phyloP scores from a whole-genome alignment of 805 yeast species.

The Cyberlindnera petersonii region DNA sequence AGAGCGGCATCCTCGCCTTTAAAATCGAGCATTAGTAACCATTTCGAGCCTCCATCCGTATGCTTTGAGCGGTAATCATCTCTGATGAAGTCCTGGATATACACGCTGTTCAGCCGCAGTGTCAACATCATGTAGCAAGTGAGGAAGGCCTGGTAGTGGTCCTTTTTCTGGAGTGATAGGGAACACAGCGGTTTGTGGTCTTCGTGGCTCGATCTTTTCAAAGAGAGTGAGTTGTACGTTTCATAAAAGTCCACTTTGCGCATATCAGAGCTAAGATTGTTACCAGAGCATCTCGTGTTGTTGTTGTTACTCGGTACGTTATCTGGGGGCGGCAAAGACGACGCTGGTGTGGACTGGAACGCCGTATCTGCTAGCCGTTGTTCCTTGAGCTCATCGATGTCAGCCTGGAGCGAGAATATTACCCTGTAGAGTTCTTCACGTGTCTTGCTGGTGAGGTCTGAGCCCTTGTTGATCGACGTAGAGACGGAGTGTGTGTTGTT shows the following conservation, averaged over 20 bases:
- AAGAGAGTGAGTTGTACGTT: constrained; percentile 13
- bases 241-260: constrained; percentile 16
- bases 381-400: constrained; percentile 1
- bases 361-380: background rate
- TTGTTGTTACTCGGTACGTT: background rate
- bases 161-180: constrained; percentile 16
- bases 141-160: constrained; percentile 21
- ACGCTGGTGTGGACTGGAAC: background rate
- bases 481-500: background rate
- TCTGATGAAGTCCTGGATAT: constrained; percentile 4
- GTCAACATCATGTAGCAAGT: constrained; percentile 13
- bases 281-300: too few relatives aligned
- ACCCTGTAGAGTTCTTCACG: constrained; percentile 4
- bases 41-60: constrained; percentile 20
- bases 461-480: constrained; percentile 2
- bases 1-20: constrained; percentile 12
- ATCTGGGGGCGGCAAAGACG: too few relatives aligned
- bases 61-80: constrained; percentile 15
- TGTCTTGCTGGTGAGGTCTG: constrained; percentile 1
- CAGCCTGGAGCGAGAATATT: background rate
- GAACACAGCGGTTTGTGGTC: constrained; percentile 22
- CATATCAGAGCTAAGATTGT: too few relatives aligned
- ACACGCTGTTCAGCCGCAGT: constrained; percentile 8
- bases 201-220: constrained; percentile 21
- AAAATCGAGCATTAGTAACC: constrained; percentile 18